Conservation (phyloP, 2,329 filamentous ascomycete species). For the Beauveria sp. region DNA sequence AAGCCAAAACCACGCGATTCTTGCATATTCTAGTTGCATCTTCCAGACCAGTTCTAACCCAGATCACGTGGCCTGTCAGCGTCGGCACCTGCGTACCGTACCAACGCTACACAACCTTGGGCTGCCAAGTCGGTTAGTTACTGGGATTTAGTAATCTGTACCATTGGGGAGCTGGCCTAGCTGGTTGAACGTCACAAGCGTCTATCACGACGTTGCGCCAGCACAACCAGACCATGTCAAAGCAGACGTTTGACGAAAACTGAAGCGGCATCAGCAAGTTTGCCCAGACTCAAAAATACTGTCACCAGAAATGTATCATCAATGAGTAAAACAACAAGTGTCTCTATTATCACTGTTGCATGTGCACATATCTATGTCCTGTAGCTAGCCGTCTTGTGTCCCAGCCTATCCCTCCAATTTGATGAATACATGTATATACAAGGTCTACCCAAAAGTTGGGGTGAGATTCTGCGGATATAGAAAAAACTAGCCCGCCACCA, state of each 20-base stretch:
- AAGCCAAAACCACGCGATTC: neutral
- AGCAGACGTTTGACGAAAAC: too few relatives aligned
- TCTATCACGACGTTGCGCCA: too few relatives aligned
- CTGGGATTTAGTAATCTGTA: too few relatives aligned
- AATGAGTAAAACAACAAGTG: too few relatives aligned
- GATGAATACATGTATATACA: neutral
- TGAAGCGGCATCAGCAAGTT: too few relatives aligned
- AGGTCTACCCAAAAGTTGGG: neutral
- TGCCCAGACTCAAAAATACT: neutral
- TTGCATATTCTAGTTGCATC: neutral
- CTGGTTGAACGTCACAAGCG: too few relatives aligned
- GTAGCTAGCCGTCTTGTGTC: constrained; percentile 1
- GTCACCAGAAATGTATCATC: too few relatives aligned
- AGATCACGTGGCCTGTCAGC: neutral
- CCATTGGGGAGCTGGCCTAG: too few relatives aligned
- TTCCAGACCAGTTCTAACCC: neutral
- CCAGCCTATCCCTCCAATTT: neutral
- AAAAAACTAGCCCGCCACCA: neutral
- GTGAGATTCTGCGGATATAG: neutral
- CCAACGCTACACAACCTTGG: too few relatives aligned
- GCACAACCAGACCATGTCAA: neutral
- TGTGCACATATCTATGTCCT: neutral
- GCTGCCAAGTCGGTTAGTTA: too few relatives aligned
- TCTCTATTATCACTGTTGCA: neutral
- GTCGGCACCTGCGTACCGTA: too few relatives aligned